Evolutionary conservation across 352 stramenopile genomes (phyloP), one percentile per base, ranked within the genome.

Genomic region (Globisporangium radiosum): DNA sequence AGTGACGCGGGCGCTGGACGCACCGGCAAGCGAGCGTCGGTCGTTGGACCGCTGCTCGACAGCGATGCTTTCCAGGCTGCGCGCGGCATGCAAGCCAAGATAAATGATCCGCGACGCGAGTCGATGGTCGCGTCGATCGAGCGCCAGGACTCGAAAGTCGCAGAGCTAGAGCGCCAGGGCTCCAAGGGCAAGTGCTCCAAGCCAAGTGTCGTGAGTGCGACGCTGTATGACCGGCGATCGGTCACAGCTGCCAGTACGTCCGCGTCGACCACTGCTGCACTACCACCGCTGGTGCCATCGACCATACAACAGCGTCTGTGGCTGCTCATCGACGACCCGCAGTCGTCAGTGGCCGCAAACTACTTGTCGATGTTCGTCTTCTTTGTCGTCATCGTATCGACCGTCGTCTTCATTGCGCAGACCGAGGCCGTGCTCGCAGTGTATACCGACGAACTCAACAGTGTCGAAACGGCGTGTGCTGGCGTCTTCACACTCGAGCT

Each of bases 401-500:
- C 80, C 1, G 62, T 78, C 17, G 72, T 84, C 19, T 92, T 91
- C 57, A 75, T 92, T 49, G 66, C 70, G 36, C 74, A 89, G 67
- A 92, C 83, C 0, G 78, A 90, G 51, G 62, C 69, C 9, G 49
- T 57, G 8, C 71, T 90, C 10, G 68, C 70, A 15, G 55, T 57
- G 0, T 81, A 79, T 49, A 63, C 59, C 13, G 11, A 56, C 9
- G 67, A 66, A 7, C 69, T 91, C 14, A 59, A 62, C 14, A 56
- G 62, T 11, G 36, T 88, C 7, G 76, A 90, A 59, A 69, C 69
- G 4, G 7, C 85, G 17, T 90, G 79, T 52, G 75, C 78, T 0
- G 59, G 40, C 0, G 63, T 87, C 14, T 91, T 89, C 59, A 79
- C 82, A 0, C 60, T 86, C 47, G 85, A 94, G 61, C 78, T 90